Evolutionary conservation across 2,329 filamentous ascomycete genomes (phyloP), one percentile per base, ranked within the genome.

Genomic region (Pseudocercospora vitis): DNA sequence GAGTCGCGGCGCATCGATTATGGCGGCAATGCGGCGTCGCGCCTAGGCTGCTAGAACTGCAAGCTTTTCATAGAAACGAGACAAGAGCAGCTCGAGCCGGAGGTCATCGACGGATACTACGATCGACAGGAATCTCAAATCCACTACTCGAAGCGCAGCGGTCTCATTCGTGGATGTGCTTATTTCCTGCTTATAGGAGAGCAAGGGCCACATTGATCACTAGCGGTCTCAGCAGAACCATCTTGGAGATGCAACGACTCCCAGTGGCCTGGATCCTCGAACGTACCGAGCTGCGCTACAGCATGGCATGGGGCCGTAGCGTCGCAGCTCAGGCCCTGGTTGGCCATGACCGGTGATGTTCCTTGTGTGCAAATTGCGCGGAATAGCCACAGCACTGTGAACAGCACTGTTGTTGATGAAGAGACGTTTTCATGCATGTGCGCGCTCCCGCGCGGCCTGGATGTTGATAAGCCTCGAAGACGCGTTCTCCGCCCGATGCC

Each of bases 11-110:
- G 14, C 6, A 45, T 23, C 19, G 24, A 18, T 45, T 7, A 28
- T 24, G 23, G 23, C 37, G 37, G n/a, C 16, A 19, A 19, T 23
- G 37, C 37, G 9, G 37, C 23, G 19, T 40, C 19, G 18, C 21
- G 12, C 21, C 18, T 1, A 40, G 7, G 12, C 3, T 4, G 7
- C 19, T 24, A 11, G 19, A 40, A 5, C 16, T 11, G 19, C 16
- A 23, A 40, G 19, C 37, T 40, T 23, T 40, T 40, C 9, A 14
- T 24, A n/a, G 37, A 42, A 19, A 14, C 33, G 18, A 19, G 21
- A 8, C 39, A 23, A 19, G 14, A 16, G 42, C 42, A 31, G 42
- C 42, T 45, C 42, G 40, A 45, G 40, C 40, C 40, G 40, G 21
- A 26, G 12, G 19, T 24, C 8, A 3, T 18, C 39, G 11, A 14